phyloP scores from a whole-genome alignment of 1,284 basidiomycete genomes.

The Schizopora paradoxa region DNA sequence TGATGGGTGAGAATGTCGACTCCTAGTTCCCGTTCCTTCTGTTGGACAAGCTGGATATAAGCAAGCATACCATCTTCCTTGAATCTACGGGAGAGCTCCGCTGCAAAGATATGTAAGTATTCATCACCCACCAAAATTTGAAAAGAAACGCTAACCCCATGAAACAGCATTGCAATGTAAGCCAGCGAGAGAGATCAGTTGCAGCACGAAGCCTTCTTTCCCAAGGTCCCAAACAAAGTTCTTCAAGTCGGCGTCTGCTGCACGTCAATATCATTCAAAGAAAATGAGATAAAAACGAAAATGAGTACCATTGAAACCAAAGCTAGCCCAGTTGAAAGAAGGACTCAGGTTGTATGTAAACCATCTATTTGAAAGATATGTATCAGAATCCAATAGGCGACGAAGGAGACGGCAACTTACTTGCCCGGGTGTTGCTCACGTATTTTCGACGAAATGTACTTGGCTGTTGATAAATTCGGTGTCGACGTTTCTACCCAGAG shows the following conservation, averaged over 20 bases:
- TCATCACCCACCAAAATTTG: constrained; percentile 16
- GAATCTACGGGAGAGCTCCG: constrained; percentile 71
- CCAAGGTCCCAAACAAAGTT: constrained; percentile 89
- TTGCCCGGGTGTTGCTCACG: constrained; percentile 70
- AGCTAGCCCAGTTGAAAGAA: constrained; percentile 87
- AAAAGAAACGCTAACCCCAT: constrained; percentile 48
- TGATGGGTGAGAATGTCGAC: constrained; percentile 92
- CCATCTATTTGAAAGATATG: constrained; percentile 40
- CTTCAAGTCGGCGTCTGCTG: constrained; percentile 72
- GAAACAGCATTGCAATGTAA: constrained; percentile 81
- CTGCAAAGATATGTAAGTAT: constrained; percentile 31
- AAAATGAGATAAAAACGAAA: background rate
- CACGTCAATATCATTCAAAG: background rate
- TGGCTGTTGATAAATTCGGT: constrained; percentile 78
- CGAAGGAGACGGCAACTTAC: too few species aligned
- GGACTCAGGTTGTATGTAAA: constrained; percentile 95
- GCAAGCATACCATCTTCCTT: constrained; percentile 85
- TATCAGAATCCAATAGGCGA: constrained; percentile 1
- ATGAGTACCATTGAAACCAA: constrained; percentile 67
- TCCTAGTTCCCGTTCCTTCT: constrained; percentile 85
- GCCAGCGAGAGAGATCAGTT: constrained; percentile 83
- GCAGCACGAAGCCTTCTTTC: constrained; percentile 85
- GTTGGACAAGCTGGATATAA: constrained; percentile 79
- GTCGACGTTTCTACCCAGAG: constrained; percentile 89
- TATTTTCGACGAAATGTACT: constrained; percentile 74